These are phyloP conservation scores for Bipolaris sorokiniana DNA, from an alignment of 2,329 filamentous ascomycete genomes.

Conservation along the genomic window DNA sequence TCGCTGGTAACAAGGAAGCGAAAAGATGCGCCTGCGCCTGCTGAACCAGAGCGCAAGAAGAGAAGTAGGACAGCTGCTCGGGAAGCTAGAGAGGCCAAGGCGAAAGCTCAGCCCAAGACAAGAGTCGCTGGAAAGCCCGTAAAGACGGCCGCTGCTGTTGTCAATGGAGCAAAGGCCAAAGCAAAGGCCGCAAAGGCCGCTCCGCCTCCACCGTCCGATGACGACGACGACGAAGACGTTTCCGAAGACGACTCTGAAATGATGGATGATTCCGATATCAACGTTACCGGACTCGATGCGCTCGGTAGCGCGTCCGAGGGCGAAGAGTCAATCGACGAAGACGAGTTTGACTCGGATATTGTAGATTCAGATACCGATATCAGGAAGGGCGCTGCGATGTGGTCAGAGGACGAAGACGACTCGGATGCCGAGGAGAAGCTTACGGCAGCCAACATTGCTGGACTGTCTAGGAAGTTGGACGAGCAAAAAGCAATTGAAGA, in stretches of 20 bases:
- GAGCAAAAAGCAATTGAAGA: slow-evolving; percentile 76
- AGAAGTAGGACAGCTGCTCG: slow-evolving; percentile 56
- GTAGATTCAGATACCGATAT: slow-evolving; percentile 67
- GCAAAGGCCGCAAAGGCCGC: slow-evolving; percentile 42
- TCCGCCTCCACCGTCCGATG: slow-evolving; percentile 38
- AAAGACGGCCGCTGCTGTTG: slow-evolving; percentile 50
- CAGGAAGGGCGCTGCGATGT: slow-evolving; percentile 67
- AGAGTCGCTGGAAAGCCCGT: slow-evolving; percentile 15
- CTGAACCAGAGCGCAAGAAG: slow-evolving; percentile 61
- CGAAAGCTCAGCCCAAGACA: slow-evolving; percentile 26
- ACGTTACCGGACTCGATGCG: slow-evolving; percentile 48
- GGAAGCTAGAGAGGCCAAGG: slow-evolving; percentile 23
- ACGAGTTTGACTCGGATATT: slow-evolving; percentile 51
- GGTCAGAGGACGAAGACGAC: slow-evolving; percentile 96
- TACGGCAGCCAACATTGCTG: slow-evolving; percentile 94
- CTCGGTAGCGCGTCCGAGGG: slow-evolving; percentile 48
- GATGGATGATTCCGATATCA: slow-evolving; percentile 50
- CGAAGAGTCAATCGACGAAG: slow-evolving; percentile 47
- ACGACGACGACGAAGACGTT: slow-evolving; percentile 39
- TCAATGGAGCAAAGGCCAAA: slow-evolving; percentile 42
- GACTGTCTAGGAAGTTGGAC: slow-evolving; percentile 85
- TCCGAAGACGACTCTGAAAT: slow-evolving; percentile 42
- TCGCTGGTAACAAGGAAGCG: slow-evolving; percentile 78
- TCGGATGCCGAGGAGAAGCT: slow-evolving; percentile 87
- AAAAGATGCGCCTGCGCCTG: slow-evolving; percentile 72